Conservation (phyloP, 805 yeast species). For the Hanseniaspora clermontiae region DNA sequence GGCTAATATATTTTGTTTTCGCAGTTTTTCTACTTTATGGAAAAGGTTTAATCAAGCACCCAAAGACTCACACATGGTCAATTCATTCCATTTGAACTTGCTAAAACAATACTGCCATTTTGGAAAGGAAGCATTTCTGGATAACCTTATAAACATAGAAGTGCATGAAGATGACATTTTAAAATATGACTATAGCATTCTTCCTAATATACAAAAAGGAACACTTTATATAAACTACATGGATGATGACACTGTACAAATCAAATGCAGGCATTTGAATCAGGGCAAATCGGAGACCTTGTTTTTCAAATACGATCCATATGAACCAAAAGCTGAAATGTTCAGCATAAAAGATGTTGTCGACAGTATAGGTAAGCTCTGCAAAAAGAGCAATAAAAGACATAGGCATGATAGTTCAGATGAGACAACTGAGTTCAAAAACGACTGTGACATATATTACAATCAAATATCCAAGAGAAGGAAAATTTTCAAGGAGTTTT, state of each 20-base stretch:
- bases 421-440: background rate
- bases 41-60: background rate
- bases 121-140: background rate
- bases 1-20: too few species aligned
- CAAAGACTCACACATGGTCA: background rate
- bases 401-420: background rate
- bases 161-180: constrained; percentile 4
- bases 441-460: background rate
- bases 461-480: background rate
- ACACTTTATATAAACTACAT: background rate
- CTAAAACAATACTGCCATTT: background rate
- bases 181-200: background rate
- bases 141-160: constrained; percentile 1
- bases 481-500: background rate
- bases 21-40: background rate
- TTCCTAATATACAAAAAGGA: background rate
- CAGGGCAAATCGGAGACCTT: constrained; percentile 2
- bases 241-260: background rate
- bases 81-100: constrained; percentile 2
- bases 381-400: background rate
- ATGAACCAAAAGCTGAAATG: background rate
- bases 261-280: constrained; percentile 7
- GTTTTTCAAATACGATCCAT: background rate
- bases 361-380: background rate
- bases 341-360: background rate